Conservation (phyloP, 306 rosid genomes). For the Quercus rubra region DNA sequence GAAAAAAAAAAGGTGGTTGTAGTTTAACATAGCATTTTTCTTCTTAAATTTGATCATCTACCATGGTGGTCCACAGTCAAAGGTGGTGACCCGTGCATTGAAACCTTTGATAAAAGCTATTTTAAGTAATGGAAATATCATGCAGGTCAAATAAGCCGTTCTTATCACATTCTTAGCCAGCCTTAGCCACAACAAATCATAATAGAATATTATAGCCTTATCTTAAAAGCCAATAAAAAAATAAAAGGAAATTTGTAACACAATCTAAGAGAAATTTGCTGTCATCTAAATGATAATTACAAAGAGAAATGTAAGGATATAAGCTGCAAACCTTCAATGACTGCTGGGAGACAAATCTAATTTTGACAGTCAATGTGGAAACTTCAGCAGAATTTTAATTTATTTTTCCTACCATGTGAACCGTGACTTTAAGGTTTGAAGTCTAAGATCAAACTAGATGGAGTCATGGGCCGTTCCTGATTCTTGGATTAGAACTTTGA, state of each 20-base stretch:
- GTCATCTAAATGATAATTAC: not conserved
- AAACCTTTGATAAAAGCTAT: not conserved
- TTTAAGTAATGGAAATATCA: not conserved
- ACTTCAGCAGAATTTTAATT: not conserved
- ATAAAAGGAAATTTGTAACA: too few relatives aligned
- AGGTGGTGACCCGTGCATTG: not conserved
- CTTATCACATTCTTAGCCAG: not conserved
- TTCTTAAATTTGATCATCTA: not conserved
- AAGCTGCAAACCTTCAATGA: not conserved
- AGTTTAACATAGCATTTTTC: too few relatives aligned
- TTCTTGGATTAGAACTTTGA: not conserved
- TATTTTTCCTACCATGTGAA: not conserved
- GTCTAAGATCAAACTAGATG: not conserved
- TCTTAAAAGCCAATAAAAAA: not conserved
- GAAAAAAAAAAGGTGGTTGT: too few relatives aligned
- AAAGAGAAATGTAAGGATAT: not conserved
- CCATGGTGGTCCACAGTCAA: not conserved
- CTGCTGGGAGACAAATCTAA: not conserved
- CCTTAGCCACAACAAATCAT: not conserved
- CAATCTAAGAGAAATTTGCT: not conserved
- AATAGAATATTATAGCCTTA: not conserved
- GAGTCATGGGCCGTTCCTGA: not conserved
- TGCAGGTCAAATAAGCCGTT: not conserved
- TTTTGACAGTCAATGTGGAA: not conserved
- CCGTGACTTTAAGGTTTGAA: not conserved